Base-by-base conservation (phyloP, 2,329 filamentous ascomycete species). In the Dichotomopilus funicola region DNA sequence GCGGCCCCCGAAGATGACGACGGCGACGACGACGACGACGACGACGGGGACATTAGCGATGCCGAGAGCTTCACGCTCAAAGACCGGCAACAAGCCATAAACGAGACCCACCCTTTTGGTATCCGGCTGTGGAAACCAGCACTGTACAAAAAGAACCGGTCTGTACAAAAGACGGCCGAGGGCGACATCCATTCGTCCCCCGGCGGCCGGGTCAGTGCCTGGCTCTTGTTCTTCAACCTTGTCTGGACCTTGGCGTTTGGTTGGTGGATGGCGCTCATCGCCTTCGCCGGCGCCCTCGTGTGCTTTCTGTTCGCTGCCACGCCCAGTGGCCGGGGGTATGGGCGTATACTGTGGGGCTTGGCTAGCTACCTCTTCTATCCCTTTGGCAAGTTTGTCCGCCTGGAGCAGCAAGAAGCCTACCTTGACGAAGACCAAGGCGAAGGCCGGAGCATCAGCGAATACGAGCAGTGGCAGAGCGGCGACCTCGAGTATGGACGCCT, bases 61-160 rank as follows among this genome's bases (percentile, higher is more conserved):
- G 88, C 94, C 1, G 94, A 96, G 73, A 97, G 92, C 74, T 99
- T 99, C 70, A 99, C 94, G 0, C 80, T 99, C 64, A 96, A 95
- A 71, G 94, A 99, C 71, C 85, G 94, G 54, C 94, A 99, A 72
- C 86, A 96, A 69, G 94, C 94, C 62, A 99, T 99, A 77, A 99
- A 99, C 73, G 87, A 96, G 70, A 99, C 94, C 0, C 94, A 99
- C 77, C 94, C 94, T 0, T 99, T 99, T 66, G 94, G 94, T 77
- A 97, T 99, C 68, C 86, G 95, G 69, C 89, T 99, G 61, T 99
- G 94, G 94, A 99, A 99, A 72, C 94, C 94, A 44, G 95, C 94
- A 1, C 72, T 99, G 60, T 99, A 99, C 80, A 99, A 99, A 74
- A 99, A 99, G 72, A 86, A 88, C 65, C 86, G 94, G 55, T 99